These are phyloP conservation scores for Avena sativa DNA, from an alignment of 176 grass and related monocot genomes.

Conservation along the genomic window DNA sequence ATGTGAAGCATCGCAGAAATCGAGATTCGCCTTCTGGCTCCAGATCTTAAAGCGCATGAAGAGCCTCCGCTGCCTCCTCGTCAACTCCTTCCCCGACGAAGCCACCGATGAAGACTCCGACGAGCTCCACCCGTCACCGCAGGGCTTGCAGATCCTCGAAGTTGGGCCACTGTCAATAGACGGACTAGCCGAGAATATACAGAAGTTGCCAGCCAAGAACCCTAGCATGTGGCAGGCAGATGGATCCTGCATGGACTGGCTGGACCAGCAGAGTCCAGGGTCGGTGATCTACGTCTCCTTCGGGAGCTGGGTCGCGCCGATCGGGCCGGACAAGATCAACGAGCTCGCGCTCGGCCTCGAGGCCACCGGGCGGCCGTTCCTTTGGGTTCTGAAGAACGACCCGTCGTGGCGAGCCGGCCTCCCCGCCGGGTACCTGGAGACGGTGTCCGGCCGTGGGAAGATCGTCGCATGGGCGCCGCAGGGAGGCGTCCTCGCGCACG, in stretches of 20 bases:
- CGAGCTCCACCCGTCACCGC: not conserved
- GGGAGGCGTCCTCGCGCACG: conserved; percentile 63
- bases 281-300: conserved; percentile 84
- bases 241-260: conserved; percentile 69
- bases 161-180: conserved; percentile 53
- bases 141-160: conserved; percentile 39
- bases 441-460: conserved; percentile 51
- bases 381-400: conserved; percentile 76
- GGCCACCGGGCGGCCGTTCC: conserved; percentile 61
- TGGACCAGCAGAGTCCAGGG: conserved; percentile 44
- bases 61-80: conserved; percentile 56
- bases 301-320: conserved; percentile 78
- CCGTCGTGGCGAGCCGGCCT: conserved; percentile 65
- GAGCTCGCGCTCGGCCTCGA: conserved; percentile 64
- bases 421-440: conserved; percentile 40
- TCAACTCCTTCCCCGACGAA: conserved; percentile 77
- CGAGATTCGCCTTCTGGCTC: conserved; percentile 79
- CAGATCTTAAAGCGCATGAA: conserved; percentile 50
- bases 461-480: conserved; percentile 82
- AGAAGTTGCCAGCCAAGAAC: not conserved
- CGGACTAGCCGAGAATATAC: not conserved
- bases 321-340: conserved; percentile 48
- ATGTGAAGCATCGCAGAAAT: conserved; percentile 44
- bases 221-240: conserved; percentile 67
- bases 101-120: not conserved